Conservation (phyloP, 176 grass and related monocot species). For the Echinochloa phyllopogon region DNA sequence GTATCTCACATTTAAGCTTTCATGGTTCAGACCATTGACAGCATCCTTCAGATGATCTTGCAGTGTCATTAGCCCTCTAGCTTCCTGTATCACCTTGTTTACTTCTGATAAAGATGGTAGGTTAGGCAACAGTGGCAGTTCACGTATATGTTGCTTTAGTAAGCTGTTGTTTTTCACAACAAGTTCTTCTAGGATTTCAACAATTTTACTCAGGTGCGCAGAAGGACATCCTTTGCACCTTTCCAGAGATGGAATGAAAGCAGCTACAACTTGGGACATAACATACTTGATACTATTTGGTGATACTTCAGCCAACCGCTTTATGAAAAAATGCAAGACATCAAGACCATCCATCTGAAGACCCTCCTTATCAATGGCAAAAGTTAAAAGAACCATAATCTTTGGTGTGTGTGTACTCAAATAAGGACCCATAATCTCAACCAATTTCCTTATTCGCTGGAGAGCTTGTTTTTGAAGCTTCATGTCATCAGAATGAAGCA, state of each 20-base stretch:
- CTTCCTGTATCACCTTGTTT: constrained; percentile 88
- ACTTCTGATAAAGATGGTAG: constrained; percentile 89
- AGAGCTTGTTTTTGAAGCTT: constrained; percentile 83
- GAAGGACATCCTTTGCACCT: constrained; percentile 74
- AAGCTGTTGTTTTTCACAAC: constrained; percentile 72
- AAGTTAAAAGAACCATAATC: constrained; percentile 97
- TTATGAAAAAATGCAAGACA: constrained; percentile 87
- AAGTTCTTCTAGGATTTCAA: constrained; percentile 87
- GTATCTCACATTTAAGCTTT: constrained; percentile 98
- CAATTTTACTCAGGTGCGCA: constrained; percentile 70
- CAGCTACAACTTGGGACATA: constrained; percentile 95
- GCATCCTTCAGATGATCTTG: constrained; percentile 90
- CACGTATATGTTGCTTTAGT: constrained; percentile 82
- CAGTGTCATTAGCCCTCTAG: constrained; percentile 83
- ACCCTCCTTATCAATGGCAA: constrained; percentile 88
- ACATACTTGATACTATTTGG: constrained; percentile 91
- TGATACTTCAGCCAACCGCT: constrained; percentile 74
- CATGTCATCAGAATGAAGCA: constrained; percentile 78
- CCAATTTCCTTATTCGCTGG: constrained; percentile 77
- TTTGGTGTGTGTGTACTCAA: constrained; percentile 89
- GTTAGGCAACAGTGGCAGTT: constrained; percentile 84
- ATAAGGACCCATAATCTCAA: constrained; percentile 99
- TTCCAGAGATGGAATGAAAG: constrained; percentile 86
- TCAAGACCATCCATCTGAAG: constrained; percentile 81
- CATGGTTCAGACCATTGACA: constrained; percentile 88